Evolutionary conservation across 2,329 filamentous ascomycete genomes (phyloP).

Genomic region (Nemania sp.): DNA sequence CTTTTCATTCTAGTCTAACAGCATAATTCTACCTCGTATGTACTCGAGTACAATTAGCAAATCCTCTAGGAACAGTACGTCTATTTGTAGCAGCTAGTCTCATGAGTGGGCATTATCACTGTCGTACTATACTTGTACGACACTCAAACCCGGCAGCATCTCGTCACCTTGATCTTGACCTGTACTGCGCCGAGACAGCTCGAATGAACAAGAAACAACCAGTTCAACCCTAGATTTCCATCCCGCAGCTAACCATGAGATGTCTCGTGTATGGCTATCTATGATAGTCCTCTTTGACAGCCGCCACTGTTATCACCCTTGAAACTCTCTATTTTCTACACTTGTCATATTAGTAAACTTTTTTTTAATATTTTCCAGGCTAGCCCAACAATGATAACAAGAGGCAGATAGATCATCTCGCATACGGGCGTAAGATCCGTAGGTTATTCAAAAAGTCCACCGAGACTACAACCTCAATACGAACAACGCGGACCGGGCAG

Average conservation of each 20-base stretch:
- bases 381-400: slow-evolving; percentile 7
- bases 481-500: background rate
- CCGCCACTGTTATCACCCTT: background rate
- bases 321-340: background rate
- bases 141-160: slow-evolving; percentile 23
- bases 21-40: no score
- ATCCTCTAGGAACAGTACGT: no score
- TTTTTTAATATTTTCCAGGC: no score
- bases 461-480: background rate
- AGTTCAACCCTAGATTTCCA: background rate
- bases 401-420: background rate
- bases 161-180: slow-evolving; percentile 7
- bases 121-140: slow-evolving; percentile 27
- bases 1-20: no score
- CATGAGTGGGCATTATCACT: slow-evolving; percentile 11
- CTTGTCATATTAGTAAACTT: background rate
- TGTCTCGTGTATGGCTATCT: background rate
- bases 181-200: slow-evolving; percentile 29
- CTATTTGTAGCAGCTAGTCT: slow-evolving; percentile 7
- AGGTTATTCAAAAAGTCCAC: background rate
- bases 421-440: background rate
- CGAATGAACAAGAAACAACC: slow-evolving; percentile 15
- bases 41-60: no score
- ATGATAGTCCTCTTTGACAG: slow-evolving; percentile 8
- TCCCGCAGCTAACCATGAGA: slow-evolving; percentile 1